Evolutionary conservation across 495 filamentous ascomycete genomes (phyloP), one percentile per base, ranked within the genome.

Genomic region (Xylaria palmicola): DNA sequence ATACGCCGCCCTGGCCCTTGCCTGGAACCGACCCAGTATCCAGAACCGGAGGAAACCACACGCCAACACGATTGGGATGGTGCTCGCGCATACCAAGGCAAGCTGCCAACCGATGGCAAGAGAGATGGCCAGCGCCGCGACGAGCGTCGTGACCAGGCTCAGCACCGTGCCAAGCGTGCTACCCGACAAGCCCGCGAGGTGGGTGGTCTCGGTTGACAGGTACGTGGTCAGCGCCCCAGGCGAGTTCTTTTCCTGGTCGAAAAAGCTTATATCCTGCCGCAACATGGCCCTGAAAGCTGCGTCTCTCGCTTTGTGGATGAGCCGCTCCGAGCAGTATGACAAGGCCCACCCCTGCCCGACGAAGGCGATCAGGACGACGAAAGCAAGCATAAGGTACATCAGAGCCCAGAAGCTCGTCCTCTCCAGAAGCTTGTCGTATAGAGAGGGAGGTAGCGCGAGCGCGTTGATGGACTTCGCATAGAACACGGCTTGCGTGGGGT

Each of bases 81-180:
- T 89, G 3, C 90, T 80, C 60, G 86, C 88, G 72, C 90, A 93
- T 24, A 97, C 93, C 10, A 97, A 80, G 7, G 90, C 90, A 36
- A 97, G 79, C 72, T 97, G 96, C 92, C 92, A 97, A 26, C 89
- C 93, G 66, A 95, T 81, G 4, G 85, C 77, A 26, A 87, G 75
- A 7, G 86, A 80, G 27, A 96, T 71, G 13, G 83, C 68, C 56
- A 89, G 86, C 4, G 88, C 83, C 5, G 85, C 83, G 29, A 91
- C 68, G 8, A 96, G 81, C 2, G 90, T 93, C 1, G 90, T 90
- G n/a, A 75, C 69, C 29, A 91, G 88, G 65, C 85, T 86, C 17
- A 96, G 73, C 45, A 96, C 81, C 6, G 90, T 91, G 13, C 91
- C 92, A 6, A 97, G 83, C 0, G 88, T 93, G 24, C 85, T 81